Conservation (phyloP, 495 filamentous ascomycete species). For the Penicillium mononematosum region DNA sequence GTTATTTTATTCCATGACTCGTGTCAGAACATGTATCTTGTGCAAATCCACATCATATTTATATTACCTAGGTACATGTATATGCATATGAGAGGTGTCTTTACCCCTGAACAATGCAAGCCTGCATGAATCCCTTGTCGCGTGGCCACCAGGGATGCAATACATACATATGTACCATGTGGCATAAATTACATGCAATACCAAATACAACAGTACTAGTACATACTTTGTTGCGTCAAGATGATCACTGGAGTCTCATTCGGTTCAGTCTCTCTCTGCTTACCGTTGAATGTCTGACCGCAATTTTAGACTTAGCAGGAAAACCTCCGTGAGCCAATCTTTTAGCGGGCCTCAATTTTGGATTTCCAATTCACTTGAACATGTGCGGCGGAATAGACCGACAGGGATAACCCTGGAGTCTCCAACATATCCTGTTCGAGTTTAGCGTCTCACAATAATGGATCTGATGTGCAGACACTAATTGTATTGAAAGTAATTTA, state of each 20-base stretch:
- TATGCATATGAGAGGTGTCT: constrained; percentile 1
- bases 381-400: constrained; percentile 15
- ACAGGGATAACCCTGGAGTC: background rate
- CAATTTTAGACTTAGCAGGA: constrained; percentile 17
- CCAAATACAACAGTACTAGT: constrained; percentile 5
- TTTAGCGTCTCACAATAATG: constrained; percentile 3
- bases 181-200: background rate
- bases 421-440: constrained; percentile 1
- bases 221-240: background rate
- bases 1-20: constrained; percentile 8
- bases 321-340: constrained; percentile 19
- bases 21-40: background rate
- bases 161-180: background rate
- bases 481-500: background rate
- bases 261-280: background rate
- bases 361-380: constrained; percentile 14
- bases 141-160: constrained; percentile 35
- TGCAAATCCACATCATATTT: background rate
- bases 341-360: constrained; percentile 20
- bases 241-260: constrained; percentile 17
- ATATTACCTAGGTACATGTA: background rate
- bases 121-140: constrained; percentile 23
- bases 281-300: constrained; percentile 24
- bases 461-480: constrained; percentile 5
- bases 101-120: constrained; percentile 8